phyloP scores from a whole-genome alignment of 2,329 filamentous ascomycete species.

The Cadophora malorum region DNA sequence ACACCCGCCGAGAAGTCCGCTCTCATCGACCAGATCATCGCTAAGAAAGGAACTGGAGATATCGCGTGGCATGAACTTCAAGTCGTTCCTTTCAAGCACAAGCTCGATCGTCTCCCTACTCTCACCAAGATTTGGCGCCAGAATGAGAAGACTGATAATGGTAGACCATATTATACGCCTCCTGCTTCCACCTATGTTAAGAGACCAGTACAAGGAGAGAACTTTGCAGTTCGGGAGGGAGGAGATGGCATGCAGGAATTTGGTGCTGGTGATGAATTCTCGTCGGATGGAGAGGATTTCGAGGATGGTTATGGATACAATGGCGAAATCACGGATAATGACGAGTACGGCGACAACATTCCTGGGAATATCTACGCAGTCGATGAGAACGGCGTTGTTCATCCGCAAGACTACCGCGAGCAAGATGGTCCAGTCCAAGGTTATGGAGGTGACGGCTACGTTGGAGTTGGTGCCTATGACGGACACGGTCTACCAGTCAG shows the following conservation, averaged over 20 bases:
- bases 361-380: neutral
- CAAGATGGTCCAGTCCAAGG: neutral
- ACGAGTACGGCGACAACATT: neutral
- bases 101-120: slow-evolving; percentile 13
- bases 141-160: slow-evolving; percentile 15
- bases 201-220: neutral
- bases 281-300: neutral
- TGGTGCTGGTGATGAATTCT: neutral
- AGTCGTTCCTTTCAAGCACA: slow-evolving; percentile 2
- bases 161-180: neutral
- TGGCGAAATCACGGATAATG: neutral
- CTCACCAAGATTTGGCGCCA: neutral
- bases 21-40: slow-evolving; percentile 7
- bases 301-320: neutral
- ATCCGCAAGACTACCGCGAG: neutral
- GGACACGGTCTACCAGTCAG: neutral
- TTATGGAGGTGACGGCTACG: neutral
- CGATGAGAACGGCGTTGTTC: neutral
- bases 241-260: neutral
- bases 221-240: neutral
- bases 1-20: neutral
- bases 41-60: neutral
- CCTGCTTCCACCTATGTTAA: neutral
- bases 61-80: slow-evolving; percentile 18
- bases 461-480: neutral